A percentile compares a stretch with the other conserved stretches of the same genome.
These are phyloP conservation scores for Botryobasidium botryosum DNA, from an alignment of 768 basidiomycete species.

Conservation along the genomic window DNA sequence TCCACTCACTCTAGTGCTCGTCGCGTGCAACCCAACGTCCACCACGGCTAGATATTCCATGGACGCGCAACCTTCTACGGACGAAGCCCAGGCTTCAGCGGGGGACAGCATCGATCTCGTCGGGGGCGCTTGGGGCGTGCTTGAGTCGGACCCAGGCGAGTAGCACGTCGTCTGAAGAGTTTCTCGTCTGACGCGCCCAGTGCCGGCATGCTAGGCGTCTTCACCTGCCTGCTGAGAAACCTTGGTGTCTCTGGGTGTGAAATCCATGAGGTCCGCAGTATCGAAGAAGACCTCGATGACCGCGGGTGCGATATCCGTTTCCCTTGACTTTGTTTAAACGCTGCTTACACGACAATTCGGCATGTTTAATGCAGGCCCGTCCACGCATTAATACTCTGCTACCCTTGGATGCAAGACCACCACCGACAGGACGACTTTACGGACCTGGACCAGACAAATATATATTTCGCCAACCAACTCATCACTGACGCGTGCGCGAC, in stretches of 20 bases:
- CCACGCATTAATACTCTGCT: slow-evolving; percentile 46
- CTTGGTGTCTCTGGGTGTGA: too few relatives aligned
- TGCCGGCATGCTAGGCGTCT: background rate
- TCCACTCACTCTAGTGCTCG: too few relatives aligned
- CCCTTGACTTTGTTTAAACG: too few relatives aligned
- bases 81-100: too few relatives aligned
- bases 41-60: too few relatives aligned
- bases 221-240: background rate
- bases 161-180: background rate
- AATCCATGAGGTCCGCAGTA: too few relatives aligned
- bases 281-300: too few relatives aligned
- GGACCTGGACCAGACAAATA: slow-evolving; percentile 26
- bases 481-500: slow-evolving; percentile 50
- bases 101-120: slow-evolving; percentile 40
- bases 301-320: too few relatives aligned
- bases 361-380: too few relatives aligned
- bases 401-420: slow-evolving; percentile 35
- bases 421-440: slow-evolving; percentile 29
- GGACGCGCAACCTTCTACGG: too few relatives aligned
- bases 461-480: slow-evolving; percentile 57
- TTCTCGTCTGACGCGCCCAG: too few relatives aligned
- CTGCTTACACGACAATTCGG: slow-evolving; percentile 22
- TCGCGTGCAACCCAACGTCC: too few relatives aligned
- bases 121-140: slow-evolving; percentile 45
- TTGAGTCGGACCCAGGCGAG: slow-evolving; percentile 31